A percentile compares a stretch with the other conserved stretches of the same genome.
Conservation (phyloP, 2,329 filamentous ascomycete species). For the Cercospora citrullina region DNA sequence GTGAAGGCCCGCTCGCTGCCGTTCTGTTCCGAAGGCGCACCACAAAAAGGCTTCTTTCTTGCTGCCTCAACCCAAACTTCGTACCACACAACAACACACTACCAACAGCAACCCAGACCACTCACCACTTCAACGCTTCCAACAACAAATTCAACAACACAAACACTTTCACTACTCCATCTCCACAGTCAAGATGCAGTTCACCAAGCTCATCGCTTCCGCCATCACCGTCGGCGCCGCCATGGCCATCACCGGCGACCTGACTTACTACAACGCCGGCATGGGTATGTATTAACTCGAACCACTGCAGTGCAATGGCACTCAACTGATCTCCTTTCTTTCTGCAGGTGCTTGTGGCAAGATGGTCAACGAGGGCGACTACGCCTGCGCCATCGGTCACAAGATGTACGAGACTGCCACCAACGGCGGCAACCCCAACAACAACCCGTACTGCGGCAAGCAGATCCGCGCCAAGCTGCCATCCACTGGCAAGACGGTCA, state of each 20-base stretch:
- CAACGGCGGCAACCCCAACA: slow-evolving; percentile 53
- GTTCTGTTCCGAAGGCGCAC: neutral
- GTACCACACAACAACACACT: neutral
- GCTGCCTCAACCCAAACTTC: neutral
- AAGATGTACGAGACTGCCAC: slow-evolving; percentile 62
- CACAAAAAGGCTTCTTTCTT: neutral
- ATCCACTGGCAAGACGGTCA: slow-evolving; percentile 51
- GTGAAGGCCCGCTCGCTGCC: neutral
- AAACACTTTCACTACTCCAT: neutral
- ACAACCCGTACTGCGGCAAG: slow-evolving; percentile 66
- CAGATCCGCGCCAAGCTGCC: slow-evolving; percentile 60
- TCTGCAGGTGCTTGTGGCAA: slow-evolving; percentile 39
- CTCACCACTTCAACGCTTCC: neutral
- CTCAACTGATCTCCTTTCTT: neutral
- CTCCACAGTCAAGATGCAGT: neutral
- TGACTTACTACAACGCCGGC: slow-evolving; percentile 7
- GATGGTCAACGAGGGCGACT: slow-evolving; percentile 9
- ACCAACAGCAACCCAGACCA: neutral
- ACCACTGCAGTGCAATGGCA: neutral
- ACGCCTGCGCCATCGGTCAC: slow-evolving; percentile 21
- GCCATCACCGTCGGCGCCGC: neutral
- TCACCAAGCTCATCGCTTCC: neutral
- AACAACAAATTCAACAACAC: neutral
- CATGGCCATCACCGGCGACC: slow-evolving; percentile 6
- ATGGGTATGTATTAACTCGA: neutral